Base-by-base conservation (phyloP, 2,329 filamentous ascomycete genomes). In the Clonostachys solani region DNA sequence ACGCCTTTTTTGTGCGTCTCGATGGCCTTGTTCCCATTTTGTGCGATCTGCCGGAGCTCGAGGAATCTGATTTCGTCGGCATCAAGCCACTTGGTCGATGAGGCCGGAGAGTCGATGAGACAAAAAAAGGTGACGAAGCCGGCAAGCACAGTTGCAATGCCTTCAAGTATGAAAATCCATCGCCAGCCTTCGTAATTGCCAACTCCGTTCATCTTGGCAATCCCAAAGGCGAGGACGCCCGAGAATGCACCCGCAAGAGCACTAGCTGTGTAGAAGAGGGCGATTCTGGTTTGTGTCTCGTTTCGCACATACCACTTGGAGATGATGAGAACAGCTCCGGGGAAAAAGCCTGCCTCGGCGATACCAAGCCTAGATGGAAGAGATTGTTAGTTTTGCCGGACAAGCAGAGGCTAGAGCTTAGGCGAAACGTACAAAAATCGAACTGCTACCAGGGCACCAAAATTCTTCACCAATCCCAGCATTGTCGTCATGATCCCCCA, bases 391-490 rank as follows among this genome's bases (percentile, higher is more conserved):
- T 23, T 23, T 8, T 8, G 23, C 23, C 8, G 3, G 7, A 23
- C 7, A 23, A 23, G 23, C 9, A 23, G 23, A 23, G 23, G 2
- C 23, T 23, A 23, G 23, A 23, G 23, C 23, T 9, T 2, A 23
- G 23, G 23, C 23, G 7, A 23, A 23, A 23, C 23, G 23, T 23
- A 23, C 23, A 23, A 23, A 2, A 23, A 23, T 5, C 23, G 23
- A 23, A 23, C 23, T 6, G 66, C 55, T 2, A 78, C 59, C 4
- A 78, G 62, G 1, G 74, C 75, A 5, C 64, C 58, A 29, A 74
- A 81, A 40, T 61, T 68, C 4, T 63, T 62, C 17, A 79, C 74
- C 51, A 81, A 80, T 3, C 77, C 74, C 8, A 71, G 77, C 60
- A 71, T 73, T 15, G 81, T 72, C 52, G 65, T 70, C 42, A 65